A percentile compares a stretch with the other conserved stretches of the same genome.
Evolutionary conservation across 2,329 filamentous ascomycete species (phyloP).

Genomic region (Pyrenochaeta sp.): DNA sequence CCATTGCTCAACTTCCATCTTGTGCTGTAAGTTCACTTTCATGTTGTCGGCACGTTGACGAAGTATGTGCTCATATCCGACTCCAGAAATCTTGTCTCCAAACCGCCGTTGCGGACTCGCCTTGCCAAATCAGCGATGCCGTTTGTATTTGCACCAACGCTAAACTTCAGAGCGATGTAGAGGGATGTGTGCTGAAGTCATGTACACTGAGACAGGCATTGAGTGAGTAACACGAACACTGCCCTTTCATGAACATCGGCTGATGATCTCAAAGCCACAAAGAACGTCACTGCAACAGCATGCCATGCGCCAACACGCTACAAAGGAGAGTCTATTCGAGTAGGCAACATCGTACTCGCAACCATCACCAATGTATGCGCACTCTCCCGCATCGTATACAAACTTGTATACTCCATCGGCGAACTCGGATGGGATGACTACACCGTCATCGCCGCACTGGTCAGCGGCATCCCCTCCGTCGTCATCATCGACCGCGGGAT

Average conservation of each 20-base stretch:
- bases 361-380: constrained; percentile 46
- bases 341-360: constrained; percentile 44
- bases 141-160: constrained; percentile 25
- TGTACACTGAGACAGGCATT: constrained; percentile 26
- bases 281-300: constrained; percentile 51
- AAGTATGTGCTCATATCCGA: constrained; percentile 2
- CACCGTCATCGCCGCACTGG: constrained; percentile 27
- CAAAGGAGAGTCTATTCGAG: constrained; percentile 38
- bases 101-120: constrained; percentile 14
- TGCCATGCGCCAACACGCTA: constrained; percentile 51
- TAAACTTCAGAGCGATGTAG: constrained; percentile 16
- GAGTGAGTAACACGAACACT: constrained; percentile 9
- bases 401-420: constrained; percentile 41
- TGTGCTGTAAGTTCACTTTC: constrained; percentile 24
- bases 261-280: constrained; percentile 42
- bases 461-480: constrained; percentile 33
- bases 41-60: neutral
- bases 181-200: constrained; percentile 16
- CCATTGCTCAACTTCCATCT: constrained; percentile 19
- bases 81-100: constrained; percentile 22
- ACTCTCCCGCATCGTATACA: constrained; percentile 48
- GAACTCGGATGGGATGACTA: constrained; percentile 52
- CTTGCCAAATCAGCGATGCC: constrained; percentile 15
- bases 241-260: neutral
- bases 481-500: constrained; percentile 31